Evolutionary conservation across 139 green algal species (phyloP).

Genomic region (Chlamydomonas sphaeroides): DNA sequence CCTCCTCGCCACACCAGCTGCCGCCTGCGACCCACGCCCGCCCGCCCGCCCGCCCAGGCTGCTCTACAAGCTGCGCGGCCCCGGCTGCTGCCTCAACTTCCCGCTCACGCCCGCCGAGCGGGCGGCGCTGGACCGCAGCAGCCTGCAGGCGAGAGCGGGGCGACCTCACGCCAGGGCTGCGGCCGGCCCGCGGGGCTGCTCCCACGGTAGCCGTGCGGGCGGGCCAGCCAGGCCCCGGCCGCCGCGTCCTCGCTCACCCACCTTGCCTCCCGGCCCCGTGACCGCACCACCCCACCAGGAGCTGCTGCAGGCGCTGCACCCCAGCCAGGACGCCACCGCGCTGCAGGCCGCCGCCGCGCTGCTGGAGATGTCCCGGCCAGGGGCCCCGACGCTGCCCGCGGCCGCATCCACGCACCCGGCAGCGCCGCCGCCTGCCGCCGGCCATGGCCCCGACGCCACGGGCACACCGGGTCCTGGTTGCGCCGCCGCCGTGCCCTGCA

Average conservation of each 20-base stretch:
- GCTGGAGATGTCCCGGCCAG: conserved; percentile 4
- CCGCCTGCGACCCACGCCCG: too few relatives aligned
- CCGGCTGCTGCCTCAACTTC: conserved; percentile 31
- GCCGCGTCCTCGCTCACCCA: too few relatives aligned
- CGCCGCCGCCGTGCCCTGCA: too few relatives aligned
- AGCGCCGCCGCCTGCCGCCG: not conserved
- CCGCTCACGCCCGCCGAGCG: conserved; percentile 4
- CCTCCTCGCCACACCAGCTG: too few relatives aligned
- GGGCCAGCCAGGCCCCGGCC: too few relatives aligned
- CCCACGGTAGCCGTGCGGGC: too few relatives aligned
- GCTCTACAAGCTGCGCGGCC: conserved; percentile 45
- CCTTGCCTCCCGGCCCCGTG: not conserved
- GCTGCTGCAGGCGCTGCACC: conserved; percentile 26
- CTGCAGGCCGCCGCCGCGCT: conserved; percentile 1
- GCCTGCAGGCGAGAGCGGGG: conserved; percentile 25
- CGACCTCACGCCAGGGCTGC: not conserved
- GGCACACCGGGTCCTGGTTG: not conserved
- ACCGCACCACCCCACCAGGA: conserved; percentile 15
- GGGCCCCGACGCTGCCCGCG: too few relatives aligned
- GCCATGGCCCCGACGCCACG: too few relatives aligned
- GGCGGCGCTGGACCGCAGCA: not conserved
- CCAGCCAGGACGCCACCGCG: not conserved
- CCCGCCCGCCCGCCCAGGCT: conserved; percentile 2
- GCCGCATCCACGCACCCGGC: too few relatives aligned
- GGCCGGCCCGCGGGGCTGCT: too few relatives aligned